Base-by-base conservation (phyloP, 768 basidiomycete genomes). In the Tulasnella sp. region DNA sequence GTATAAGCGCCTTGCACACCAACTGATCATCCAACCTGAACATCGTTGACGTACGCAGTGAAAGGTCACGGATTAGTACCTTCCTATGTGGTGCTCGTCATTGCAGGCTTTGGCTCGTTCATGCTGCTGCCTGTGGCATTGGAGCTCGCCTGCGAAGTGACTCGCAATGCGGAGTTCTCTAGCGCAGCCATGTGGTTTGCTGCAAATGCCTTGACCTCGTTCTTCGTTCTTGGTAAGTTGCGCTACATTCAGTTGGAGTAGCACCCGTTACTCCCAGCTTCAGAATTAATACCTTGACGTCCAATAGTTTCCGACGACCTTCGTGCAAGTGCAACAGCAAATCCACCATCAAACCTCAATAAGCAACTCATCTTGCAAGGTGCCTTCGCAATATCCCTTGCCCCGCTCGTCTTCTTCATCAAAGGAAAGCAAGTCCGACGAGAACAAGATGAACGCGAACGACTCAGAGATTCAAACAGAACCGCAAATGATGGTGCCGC, bases 101-200 rank as follows among this genome's bases (percentile, higher is more conserved):
- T 96, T 44, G 89, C 95, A 44, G 95, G 95, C 22, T 86, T 90
- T 20, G 85, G 88, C 73, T 91, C 91, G 3, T 82, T 96, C 79
- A 89, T 91, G 2, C 89, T 96, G 86, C 89, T 96, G 2, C 94
- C 95, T 1, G 88, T 96, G 42, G 91, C 88, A 1, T 86, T 96
- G 79, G 95, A 96, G 84, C 89, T 96, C 31, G 92, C 90, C 20
- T 93, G 92, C 54, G 95, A 96, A 84, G 84, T 96, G 31, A 94
- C 94, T 9, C 88, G 93, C 80, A 95, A 94, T 83, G 90, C 94
- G 0, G 93, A 94, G 80, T 91, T 90, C 0, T 94, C 93, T 81
- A 89, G 94, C 0, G 92, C 94, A 0, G 84, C 94, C 40, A 83
- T 96, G 34, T 96, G 94, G 94, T 92, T 91, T 85, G 42, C 37